A percentile compares a stretch with the other conserved stretches of the same genome.
phyloP scores from a whole-genome alignment of 495 filamentous ascomycete genomes.

The Elasticomyces elasticus region DNA sequence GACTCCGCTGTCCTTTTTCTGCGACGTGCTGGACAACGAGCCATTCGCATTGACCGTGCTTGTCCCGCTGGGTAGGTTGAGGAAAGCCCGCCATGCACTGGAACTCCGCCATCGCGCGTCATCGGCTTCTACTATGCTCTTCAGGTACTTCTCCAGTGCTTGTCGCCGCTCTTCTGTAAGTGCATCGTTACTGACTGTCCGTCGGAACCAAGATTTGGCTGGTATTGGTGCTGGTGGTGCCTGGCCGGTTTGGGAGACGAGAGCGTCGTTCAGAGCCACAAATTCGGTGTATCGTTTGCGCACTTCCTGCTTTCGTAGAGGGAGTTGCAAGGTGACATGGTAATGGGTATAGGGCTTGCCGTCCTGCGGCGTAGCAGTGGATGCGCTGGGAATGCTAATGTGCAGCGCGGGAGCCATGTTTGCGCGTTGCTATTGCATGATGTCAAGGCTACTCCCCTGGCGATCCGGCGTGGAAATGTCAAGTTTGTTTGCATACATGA shows the following conservation, averaged over 20 bases:
- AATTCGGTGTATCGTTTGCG: slow-evolving; percentile 96
- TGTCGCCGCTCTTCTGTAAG: slow-evolving; percentile 70
- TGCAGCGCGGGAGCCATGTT: slow-evolving; percentile 68
- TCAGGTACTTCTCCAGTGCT: slow-evolving; percentile 72
- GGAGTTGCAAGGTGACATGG: slow-evolving; percentile 79
- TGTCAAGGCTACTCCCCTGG: no score
- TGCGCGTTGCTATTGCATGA: slow-evolving; percentile 6
- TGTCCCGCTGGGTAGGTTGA: slow-evolving; percentile 52
- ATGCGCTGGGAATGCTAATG: slow-evolving; percentile 71
- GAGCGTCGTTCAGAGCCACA: slow-evolving; percentile 57
- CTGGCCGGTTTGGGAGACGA: slow-evolving; percentile 52
- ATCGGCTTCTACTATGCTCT: slow-evolving; percentile 61
- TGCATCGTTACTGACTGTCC: slow-evolving; percentile 62
- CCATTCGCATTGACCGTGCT: slow-evolving; percentile 26
- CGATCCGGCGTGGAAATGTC: no score
- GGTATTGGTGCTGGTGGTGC: slow-evolving; percentile 61
- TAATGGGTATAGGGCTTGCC: slow-evolving; percentile 78
- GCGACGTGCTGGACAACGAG: slow-evolving; percentile 3
- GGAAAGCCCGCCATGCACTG: slow-evolving; percentile 71
- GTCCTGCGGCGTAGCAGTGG: slow-evolving; percentile 38
- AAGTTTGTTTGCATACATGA: not conserved
- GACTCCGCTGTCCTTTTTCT: slow-evolving; percentile 19
- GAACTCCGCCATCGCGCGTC: slow-evolving; percentile 82
- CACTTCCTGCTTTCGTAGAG: slow-evolving; percentile 76
- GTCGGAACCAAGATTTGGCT: slow-evolving; percentile 74